phyloP scores from a whole-genome alignment of 176 grass and related monocot species.

The Guadua angustifolia region DNA sequence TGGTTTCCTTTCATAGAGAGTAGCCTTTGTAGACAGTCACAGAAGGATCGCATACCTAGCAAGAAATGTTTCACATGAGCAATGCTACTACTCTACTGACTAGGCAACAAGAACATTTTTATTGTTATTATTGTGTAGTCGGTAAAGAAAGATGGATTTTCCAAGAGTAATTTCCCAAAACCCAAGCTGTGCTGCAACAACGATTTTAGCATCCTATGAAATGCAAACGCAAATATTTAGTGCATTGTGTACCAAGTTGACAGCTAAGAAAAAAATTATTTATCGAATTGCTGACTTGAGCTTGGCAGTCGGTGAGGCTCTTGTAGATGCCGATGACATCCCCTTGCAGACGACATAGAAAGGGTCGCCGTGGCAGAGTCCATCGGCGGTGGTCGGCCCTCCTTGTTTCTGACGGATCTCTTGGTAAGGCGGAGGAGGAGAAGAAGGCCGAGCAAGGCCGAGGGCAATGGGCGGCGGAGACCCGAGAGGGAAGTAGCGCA shows the following conservation, averaged over 20 bases:
- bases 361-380: slow-evolving; percentile 49
- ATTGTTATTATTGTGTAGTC: not conserved
- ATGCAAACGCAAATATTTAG: not conserved
- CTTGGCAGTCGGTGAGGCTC: slow-evolving; percentile 73
- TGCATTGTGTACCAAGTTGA: not conserved
- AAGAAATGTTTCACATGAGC: not conserved
- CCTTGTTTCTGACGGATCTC: slow-evolving; percentile 37
- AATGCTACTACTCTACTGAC: not conserved
- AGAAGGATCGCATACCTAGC: slow-evolving; percentile 65
- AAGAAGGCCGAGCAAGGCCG: slow-evolving; percentile 1
- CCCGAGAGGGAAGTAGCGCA: slow-evolving; percentile 6
- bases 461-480: slow-evolving; percentile 15
- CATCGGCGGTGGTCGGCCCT: slow-evolving; percentile 14
- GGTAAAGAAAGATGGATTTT: not conserved
- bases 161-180: not conserved
- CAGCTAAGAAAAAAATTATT: not conserved
- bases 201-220: not conserved
- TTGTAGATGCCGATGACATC: slow-evolving; percentile 68
- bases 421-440: slow-evolving; percentile 49
- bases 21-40: slow-evolving; percentile 79
- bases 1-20: slow-evolving; percentile 65
- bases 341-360: slow-evolving; percentile 83
- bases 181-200: not conserved
- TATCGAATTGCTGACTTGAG: slow-evolving; percentile 84
- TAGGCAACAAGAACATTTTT: not conserved